Evolutionary conservation across 495 filamentous ascomycete genomes (phyloP).

Genomic region (Aspergillus carlsbadensis): DNA sequence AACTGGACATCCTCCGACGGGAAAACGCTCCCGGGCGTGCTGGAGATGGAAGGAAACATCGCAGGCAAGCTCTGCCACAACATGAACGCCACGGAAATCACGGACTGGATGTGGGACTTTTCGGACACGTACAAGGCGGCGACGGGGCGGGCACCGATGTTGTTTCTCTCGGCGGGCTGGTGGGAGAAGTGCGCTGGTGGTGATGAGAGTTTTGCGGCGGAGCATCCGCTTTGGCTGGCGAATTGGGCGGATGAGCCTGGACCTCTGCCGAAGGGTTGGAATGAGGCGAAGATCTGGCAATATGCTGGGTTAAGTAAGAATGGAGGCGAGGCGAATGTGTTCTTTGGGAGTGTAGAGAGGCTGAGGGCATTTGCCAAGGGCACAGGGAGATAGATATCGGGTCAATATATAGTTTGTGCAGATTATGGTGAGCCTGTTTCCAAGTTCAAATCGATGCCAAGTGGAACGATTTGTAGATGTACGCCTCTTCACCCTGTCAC

Average conservation of each 20-base stretch:
- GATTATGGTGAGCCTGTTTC: too few relatives aligned
- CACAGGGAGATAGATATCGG: too few relatives aligned
- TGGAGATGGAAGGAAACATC: slow-evolving; percentile 59
- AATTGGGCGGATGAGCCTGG: slow-evolving; percentile 49
- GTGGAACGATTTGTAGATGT: too few relatives aligned
- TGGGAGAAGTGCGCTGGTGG: slow-evolving; percentile 62
- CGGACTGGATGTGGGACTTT: slow-evolving; percentile 61
- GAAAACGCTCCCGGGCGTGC: slow-evolving; percentile 64
- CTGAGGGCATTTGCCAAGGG: slow-evolving; percentile 1
- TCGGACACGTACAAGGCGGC: slow-evolving; percentile 52
- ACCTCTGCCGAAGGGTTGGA: slow-evolving; percentile 58
- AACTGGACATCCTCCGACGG: slow-evolving; percentile 59
- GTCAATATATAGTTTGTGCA: too few relatives aligned
- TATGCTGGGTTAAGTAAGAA: neutral
- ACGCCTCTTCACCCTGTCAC: too few relatives aligned
- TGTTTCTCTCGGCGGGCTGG: slow-evolving; percentile 62
- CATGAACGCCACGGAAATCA: slow-evolving; percentile 51
- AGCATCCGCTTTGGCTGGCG: slow-evolving; percentile 58
- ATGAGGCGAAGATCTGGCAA: slow-evolving; percentile 62
- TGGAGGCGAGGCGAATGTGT: slow-evolving; percentile 9
- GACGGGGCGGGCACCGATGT: slow-evolving; percentile 56
- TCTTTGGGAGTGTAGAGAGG: neutral
- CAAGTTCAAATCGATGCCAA: too few relatives aligned
- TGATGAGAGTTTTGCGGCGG: slow-evolving; percentile 44
- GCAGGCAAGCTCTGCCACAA: slow-evolving; percentile 52